These are phyloP conservation scores for Tulasnella sp. DNA, from an alignment of 768 basidiomycete species.

Conservation along the genomic window DNA sequence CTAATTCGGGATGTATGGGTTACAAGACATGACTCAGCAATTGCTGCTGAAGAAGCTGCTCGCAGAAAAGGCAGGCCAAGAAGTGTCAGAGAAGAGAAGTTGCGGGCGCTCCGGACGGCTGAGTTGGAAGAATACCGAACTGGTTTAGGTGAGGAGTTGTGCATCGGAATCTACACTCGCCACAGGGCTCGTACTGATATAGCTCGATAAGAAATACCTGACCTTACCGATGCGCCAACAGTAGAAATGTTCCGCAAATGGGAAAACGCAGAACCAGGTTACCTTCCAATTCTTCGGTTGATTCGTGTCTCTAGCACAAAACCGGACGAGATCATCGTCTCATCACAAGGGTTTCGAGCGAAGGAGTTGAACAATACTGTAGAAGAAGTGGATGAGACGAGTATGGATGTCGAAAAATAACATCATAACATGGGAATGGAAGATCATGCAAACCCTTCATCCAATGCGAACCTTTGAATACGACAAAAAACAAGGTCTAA, in stretches of 20 bases:
- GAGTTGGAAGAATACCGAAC: slow-evolving; percentile 66
- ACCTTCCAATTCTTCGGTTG: slow-evolving; percentile 56
- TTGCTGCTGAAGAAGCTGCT: slow-evolving; percentile 45
- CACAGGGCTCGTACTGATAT: neutral
- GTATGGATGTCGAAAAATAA: too few species aligned
- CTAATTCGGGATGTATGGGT: slow-evolving; percentile 59
- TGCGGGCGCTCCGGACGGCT: slow-evolving; percentile 56
- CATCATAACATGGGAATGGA: too few species aligned
- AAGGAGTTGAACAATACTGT: too few species aligned
- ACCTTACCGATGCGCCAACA: slow-evolving; percentile 59
- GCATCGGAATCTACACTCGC: neutral
- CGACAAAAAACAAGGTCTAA: too few species aligned
- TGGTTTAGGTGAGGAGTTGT: slow-evolving; percentile 50
- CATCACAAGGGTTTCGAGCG: too few species aligned
- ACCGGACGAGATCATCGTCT: slow-evolving; percentile 22
- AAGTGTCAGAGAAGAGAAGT: slow-evolving; percentile 46
- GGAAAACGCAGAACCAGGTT: slow-evolving; percentile 66
- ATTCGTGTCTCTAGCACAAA: slow-evolving; percentile 56
- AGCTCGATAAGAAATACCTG: slow-evolving; percentile 48
- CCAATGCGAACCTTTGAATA: too few species aligned
- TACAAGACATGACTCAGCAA: slow-evolving; percentile 50
- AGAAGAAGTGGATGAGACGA: too few species aligned
- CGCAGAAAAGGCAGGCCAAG: slow-evolving; percentile 68
- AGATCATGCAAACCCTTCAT: too few species aligned
- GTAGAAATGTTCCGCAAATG: slow-evolving; percentile 61